Conservation (phyloP, 169 alveolate species). For the Plasmodium cynomolgi region DNA sequence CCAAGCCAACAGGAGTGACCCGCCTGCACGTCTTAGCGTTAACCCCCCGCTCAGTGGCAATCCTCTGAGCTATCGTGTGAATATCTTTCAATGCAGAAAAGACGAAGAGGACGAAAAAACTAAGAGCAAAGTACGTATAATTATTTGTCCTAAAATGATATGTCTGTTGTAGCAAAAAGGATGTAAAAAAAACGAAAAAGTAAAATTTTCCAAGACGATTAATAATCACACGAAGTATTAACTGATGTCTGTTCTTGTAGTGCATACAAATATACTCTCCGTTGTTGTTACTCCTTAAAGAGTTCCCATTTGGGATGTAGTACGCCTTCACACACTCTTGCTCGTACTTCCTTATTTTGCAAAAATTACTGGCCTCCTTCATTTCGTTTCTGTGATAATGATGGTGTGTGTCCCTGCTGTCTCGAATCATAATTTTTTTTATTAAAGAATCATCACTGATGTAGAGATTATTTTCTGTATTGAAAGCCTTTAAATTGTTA, state of each 20-base stretch:
- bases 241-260: slow-evolving; percentile 5
- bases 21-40: slow-evolving; percentile 2
- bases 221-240: background rate
- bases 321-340: background rate
- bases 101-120: slow-evolving; percentile 8
- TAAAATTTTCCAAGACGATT: background rate
- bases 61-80: background rate
- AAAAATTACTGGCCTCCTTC: background rate
- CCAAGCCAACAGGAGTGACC: slow-evolving; percentile 27
- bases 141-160: background rate
- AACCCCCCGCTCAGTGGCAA: background rate
- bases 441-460: slow-evolving; percentile 45
- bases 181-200: slow-evolving; percentile 7
- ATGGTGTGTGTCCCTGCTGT: background rate
- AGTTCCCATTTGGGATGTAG: background rate
- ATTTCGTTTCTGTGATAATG: background rate
- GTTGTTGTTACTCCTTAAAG: background rate
- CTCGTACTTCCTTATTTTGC: slow-evolving; percentile 15
- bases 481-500: slow-evolving; percentile 24
- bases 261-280: background rate
- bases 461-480: slow-evolving; percentile 27
- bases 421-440: slow-evolving; percentile 10
- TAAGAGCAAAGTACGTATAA: slow-evolving; percentile 6
- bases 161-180: slow-evolving; percentile 19
- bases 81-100: slow-evolving; percentile 14